A percentile compares a stretch with the other conserved stretches of the same genome.
Conservation (phyloP, 148 eudicot genomes). For the Salicornia ramosissima region DNA sequence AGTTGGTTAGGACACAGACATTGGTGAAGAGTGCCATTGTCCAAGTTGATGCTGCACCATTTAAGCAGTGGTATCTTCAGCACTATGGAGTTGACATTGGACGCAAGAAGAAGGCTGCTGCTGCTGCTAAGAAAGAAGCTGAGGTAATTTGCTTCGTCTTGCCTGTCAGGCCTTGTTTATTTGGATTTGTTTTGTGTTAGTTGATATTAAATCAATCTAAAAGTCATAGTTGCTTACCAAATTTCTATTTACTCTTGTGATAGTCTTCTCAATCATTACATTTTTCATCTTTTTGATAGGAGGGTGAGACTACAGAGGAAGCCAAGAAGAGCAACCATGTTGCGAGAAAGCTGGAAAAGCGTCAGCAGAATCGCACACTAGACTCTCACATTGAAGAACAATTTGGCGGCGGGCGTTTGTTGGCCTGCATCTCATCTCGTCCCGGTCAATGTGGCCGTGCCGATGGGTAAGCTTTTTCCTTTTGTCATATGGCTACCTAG, state of each 20-base stretch:
- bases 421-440: constrained; percentile 71
- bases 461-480: constrained; percentile 45
- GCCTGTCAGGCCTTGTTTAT: neutral
- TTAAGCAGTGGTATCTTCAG: constrained; percentile 78
- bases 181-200: neutral
- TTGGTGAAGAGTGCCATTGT: constrained; percentile 82
- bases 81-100: constrained; percentile 85
- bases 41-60: constrained; percentile 89
- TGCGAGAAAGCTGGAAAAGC: constrained; percentile 47
- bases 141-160: constrained; percentile 39
- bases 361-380: constrained; percentile 44
- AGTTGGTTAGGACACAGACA: constrained; percentile 86
- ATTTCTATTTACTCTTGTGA: too few relatives aligned
- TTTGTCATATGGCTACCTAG: too few relatives aligned
- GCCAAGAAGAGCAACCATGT: constrained; percentile 72
- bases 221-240: neutral
- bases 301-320: constrained; percentile 47
- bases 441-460: constrained; percentile 84
- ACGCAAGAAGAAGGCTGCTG: constrained; percentile 61
- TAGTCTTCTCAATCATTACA: too few relatives aligned
- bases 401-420: constrained; percentile 58
- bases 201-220: too few relatives aligned
- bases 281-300: constrained; percentile 28
- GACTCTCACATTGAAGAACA: constrained; percentile 71
- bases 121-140: constrained; percentile 61